Conservation (phyloP, 2,329 filamentous ascomycete genomes). For the Myriosclerotinia scirpicola region DNA sequence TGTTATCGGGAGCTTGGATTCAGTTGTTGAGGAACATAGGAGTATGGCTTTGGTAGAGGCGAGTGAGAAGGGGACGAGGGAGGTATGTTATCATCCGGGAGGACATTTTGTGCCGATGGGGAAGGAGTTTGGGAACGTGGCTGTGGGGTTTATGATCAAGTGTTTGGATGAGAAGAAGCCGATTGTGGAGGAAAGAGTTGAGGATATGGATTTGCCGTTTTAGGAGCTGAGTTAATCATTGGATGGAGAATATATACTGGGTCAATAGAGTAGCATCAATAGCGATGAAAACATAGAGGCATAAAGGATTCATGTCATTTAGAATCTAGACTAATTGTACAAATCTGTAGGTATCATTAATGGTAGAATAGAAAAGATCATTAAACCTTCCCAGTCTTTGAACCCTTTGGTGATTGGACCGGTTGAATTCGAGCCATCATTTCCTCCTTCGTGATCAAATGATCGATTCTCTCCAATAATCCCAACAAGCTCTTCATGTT, state of each 20-base stretch:
- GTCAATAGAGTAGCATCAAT: background rate
- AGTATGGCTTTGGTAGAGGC: constrained; percentile 65
- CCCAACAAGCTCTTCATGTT: constrained; percentile 95
- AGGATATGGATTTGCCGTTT: constrained; percentile 70
- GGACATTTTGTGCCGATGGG: constrained; percentile 86
- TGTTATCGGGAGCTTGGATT: constrained; percentile 80
- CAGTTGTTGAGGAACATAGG: constrained; percentile 78
- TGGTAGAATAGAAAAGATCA: constrained; percentile 22
- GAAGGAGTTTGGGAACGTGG: constrained; percentile 75
- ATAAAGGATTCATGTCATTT: constrained; percentile 34
- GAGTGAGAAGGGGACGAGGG: constrained; percentile 42
- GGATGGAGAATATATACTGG: background rate
- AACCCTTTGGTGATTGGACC: constrained; percentile 45
- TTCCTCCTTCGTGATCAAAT: constrained; percentile 98
- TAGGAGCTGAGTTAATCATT: constrained; percentile 35
- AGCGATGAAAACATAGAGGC: constrained; percentile 19
- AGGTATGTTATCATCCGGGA: constrained; percentile 71
- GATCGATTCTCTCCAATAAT: constrained; percentile 86
- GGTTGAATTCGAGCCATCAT: constrained; percentile 99
- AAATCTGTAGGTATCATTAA: constrained; percentile 35
- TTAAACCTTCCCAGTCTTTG: constrained; percentile 42
- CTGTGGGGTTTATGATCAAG: constrained; percentile 69
- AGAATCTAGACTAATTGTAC: constrained; percentile 41
- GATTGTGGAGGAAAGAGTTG: constrained; percentile 58
- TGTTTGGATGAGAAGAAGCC: constrained; percentile 44